Base-by-base conservation (phyloP, 306 rosid species). In the Astragalus glycyphyllos region DNA sequence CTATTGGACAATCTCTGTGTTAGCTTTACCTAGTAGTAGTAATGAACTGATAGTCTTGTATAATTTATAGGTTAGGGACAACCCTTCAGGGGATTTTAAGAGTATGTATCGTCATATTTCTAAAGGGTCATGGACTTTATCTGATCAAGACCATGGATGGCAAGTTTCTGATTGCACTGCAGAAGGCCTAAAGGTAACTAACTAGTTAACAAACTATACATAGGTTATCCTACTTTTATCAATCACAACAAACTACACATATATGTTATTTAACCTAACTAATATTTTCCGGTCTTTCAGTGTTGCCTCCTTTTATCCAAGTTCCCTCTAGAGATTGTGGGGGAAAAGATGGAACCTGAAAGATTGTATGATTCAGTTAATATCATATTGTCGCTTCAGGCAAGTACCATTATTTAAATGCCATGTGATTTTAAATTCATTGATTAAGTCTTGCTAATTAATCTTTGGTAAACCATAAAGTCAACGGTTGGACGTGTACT, bases 101-200 rank as follows among this genome's bases (percentile, higher is more conserved):
- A 77, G 71, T n/a, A 89, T 86, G 96, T 13, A 75, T 71, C 86
- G 91, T 46, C 96, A 91, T 71, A 91, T 84, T 44, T 86, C 92
- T 6, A 91, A 88, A 77, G 97, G 96, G 11, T 64, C 89, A 11
- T 91, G 97, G 92, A 77, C 96, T 12, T 86, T 88, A 68, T 91
- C 97, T 10, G 92, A 91, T 59, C 84, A 79, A 60, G 97, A 91
- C 68, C 88, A 85, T 15, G 97, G 96, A 74, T 91, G 96, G 97
- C 92, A 85, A 79, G 89, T 91, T 78, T 91, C 97, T 31, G 96
- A 90, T 76, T 88, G 90, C 49, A 88, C 97, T 11, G 92, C 92
- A 6, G 97, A 90, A 68, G 87, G 78, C 51, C 73, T 90, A 15
- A 88, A 90, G 90, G 93, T 87, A 69, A 72, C 4, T 26, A 41